Evolutionary conservation across 345 rosid genomes (phyloP).

Genomic region (Sapria himalayana): DNA sequence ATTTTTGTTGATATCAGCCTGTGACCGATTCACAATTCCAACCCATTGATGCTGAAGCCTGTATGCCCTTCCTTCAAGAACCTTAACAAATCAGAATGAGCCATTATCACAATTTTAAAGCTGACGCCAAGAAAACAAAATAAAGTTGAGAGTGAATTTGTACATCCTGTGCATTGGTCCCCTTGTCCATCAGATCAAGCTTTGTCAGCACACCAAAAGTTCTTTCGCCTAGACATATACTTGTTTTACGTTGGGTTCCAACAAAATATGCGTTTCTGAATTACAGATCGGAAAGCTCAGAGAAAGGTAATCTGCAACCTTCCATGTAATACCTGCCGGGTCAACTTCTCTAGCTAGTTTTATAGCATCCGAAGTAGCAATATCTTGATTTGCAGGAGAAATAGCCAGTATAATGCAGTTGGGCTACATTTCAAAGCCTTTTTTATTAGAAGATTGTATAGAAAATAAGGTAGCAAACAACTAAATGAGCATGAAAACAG

Average conservation of each 20-base stretch:
- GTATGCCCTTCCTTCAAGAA: constrained; percentile 87
- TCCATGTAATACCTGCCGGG: constrained; percentile 48
- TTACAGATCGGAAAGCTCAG: too few species aligned
- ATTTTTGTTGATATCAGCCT: constrained; percentile 94
- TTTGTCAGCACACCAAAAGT: constrained; percentile 94
- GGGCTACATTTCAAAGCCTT: too few species aligned
- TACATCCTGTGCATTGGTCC: constrained; percentile 88
- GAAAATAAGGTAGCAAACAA: too few species aligned
- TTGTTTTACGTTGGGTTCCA: too few species aligned
- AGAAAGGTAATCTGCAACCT: too few species aligned
- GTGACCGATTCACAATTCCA: constrained; percentile 97
- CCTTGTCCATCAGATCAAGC: constrained; percentile 99
- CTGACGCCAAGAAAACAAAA: constrained; percentile 6
- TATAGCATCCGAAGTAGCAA: constrained; percentile 98
- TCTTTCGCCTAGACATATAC: constrained; percentile 66
- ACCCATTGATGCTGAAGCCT: constrained; percentile 99
- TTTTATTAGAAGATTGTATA: too few species aligned
- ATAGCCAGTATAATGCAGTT: constrained; percentile 94
- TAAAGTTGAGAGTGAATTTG: constrained; percentile 8
- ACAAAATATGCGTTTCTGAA: too few species aligned
- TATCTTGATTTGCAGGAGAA: constrained; percentile 99
- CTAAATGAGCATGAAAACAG: too few species aligned
- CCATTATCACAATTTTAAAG: constrained; percentile 10
- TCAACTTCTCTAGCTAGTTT: constrained; percentile 99
- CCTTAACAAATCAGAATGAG: constrained; percentile 22